Base-by-base conservation (phyloP, 331 rosid species). In the Malus hybrid region DNA sequence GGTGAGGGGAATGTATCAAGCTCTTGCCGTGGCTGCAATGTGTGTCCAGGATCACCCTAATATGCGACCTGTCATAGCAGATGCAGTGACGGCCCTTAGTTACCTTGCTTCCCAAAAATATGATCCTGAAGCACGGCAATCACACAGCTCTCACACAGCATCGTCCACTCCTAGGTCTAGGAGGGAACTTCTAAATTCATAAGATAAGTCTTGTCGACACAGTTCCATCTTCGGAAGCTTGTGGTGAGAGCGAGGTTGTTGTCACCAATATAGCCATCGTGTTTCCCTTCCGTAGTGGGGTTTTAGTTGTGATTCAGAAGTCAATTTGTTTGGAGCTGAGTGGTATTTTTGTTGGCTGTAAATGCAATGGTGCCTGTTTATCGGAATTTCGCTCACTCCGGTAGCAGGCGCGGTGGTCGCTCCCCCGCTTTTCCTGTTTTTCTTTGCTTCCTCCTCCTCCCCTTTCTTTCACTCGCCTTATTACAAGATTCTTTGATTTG, bases 1-100 rank as follows among this genome's bases (percentile, higher is more conserved):
- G 7, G 80, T 75, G 67, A 83, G 86, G 73, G 86, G 86, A 19
- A 75, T 83, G 76, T 83, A 83, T 64, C 86, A 83, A 71, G 86
- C 86, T 65, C 86, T 83, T 50, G 86, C 86, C 0, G 83, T 83
- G 48, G 86, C 86, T 57, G 86, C 86, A 59, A 83, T 83, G 86
- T 83, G 86, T 60, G 86, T 83, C 78, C 86, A 83, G 77, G 86
- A 83, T 33, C 83, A 83, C 48, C 86, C 86, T 32, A 83, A 61
- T 13, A 79, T 79, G 86, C 74, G 86, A 75, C 86, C 86, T 76
- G 78, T 65, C 67, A 83, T 83, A 57, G 86, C 86, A 1, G 86
- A 83, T 29, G 86, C 71, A 34, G 83, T 83, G 65, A 83, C 86
- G 2, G 86, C 86, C 54, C 86, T 83, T 59, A 56, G 59, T 48